A percentile compares a stretch with the other conserved stretches of the same genome.
These are phyloP conservation scores for Podaxis carcinomalis DNA, from an alignment of 768 basidiomycete species.

Conservation along the genomic window DNA sequence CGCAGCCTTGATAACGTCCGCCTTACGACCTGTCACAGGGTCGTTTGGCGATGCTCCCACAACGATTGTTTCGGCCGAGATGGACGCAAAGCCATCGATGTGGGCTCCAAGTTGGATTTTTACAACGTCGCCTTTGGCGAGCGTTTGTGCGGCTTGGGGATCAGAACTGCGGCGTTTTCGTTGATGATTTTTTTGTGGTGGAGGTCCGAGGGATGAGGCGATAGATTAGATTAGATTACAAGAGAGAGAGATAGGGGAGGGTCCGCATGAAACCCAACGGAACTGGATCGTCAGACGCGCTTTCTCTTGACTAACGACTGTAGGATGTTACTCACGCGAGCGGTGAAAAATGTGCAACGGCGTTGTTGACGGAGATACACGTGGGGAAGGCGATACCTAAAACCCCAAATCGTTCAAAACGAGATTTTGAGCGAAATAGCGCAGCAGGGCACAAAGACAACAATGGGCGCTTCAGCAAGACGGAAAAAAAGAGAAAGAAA, in stretches of 20 bases:
- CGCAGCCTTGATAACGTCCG: conserved; percentile 92
- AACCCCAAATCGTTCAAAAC: background rate
- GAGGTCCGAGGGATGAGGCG: background rate
- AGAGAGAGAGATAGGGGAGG: background rate
- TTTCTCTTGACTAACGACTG: conserved; percentile 17
- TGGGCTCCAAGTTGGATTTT: conserved; percentile 96
- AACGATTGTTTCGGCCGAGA: conserved; percentile 91
- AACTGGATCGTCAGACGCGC: background rate
- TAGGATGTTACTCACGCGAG: conserved; percentile 60
- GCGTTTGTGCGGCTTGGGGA: conserved; percentile 57
- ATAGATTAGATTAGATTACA: conserved; percentile 10
- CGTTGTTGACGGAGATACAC: conserved; percentile 89
- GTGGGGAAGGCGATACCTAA: conserved; percentile 94
- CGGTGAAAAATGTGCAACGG: conserved; percentile 96
- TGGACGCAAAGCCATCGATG: conserved; percentile 94
- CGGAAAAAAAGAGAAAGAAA: no score
- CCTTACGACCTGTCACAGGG: conserved; percentile 81
- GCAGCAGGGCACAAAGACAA: background rate
- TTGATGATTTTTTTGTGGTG: background rate
- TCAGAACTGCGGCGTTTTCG: conserved; percentile 53
- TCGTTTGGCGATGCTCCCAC: conserved; percentile 70
- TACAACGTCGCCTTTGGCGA: conserved; percentile 87
- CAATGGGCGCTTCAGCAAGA: background rate
- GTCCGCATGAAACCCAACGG: background rate
- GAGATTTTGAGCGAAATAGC: background rate